Evolutionary conservation across 106 monocot genomes (phyloP), one percentile per base, ranked within the genome.

Genomic region (Gastrodia elata): DNA sequence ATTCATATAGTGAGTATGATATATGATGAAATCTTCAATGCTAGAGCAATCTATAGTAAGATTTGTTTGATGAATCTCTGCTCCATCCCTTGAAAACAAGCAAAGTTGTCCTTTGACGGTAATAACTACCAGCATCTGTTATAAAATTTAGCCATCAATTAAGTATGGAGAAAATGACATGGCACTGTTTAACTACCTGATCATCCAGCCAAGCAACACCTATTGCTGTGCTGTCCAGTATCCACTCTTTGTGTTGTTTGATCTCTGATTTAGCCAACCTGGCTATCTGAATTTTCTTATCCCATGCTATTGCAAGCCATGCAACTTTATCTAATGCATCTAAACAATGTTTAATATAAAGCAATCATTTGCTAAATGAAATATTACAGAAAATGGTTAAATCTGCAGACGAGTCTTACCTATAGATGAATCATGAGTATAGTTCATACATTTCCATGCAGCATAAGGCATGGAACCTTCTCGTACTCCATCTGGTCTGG

Each of bases 391-490:
- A 76, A 22, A 20, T 73, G 39, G 24, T 30, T 25, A 61, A 40
- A 44, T 7, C 37, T 32, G 64, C 15, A 20, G 42, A 18, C 32
- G 57, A 61, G 22, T 64, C 71, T 78, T 68, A 92, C 89, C 87
- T 43, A 52, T 59, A 67, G 79, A 75, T 33, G 77, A 74, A 64
- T 69, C 81, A 68, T 73, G 71, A 20, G 75, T 73, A 48, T 74
- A 49, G 43, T 65, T 58, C 30, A 81, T 81, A 56, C 75, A 88
- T 76, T 87, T 98, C 97, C 97, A 98, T 70, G 97, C 93, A 73
- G 93, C 87, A 68, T 98, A 98, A 57, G 97, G 93, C 81, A 98
- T 84, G 38, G 93, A 98, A 44, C 97, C 97, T 84, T 98, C 93
- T 39, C 88, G 83, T 38, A 84, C 84, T 11, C 93, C 93, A 74